These are phyloP conservation scores for Candida suzukii DNA, from an alignment of 805 yeast species.

Conservation along the genomic window DNA sequence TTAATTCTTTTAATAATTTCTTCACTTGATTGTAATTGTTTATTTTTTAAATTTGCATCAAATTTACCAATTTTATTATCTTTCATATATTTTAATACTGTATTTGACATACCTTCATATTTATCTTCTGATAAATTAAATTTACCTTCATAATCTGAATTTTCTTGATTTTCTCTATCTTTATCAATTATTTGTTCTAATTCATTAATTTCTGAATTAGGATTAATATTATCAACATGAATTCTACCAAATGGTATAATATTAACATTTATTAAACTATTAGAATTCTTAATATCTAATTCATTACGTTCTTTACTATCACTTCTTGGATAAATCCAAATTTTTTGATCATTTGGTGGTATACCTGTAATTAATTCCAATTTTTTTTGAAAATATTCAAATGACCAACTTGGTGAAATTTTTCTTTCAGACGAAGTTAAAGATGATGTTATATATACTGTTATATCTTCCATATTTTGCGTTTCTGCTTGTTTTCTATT, in stretches of 20 bases:
- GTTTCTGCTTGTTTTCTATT: too few species aligned
- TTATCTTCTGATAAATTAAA: constrained; percentile 50
- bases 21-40: constrained; percentile 25
- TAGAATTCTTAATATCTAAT: constrained; percentile 7
- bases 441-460: constrained; percentile 53
- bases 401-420: constrained; percentile 54
- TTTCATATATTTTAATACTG: constrained; percentile 76
- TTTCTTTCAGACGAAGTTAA: constrained; percentile 66
- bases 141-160: constrained; percentile 26
- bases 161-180: constrained; percentile 11
- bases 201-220: constrained; percentile 37
- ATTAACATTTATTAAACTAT: constrained; percentile 9
- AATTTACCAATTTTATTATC: constrained; percentile 65
- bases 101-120: constrained; percentile 50
- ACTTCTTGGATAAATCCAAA: constrained; percentile 37
- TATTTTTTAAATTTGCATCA: constrained; percentile 33
- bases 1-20: constrained; percentile 19
- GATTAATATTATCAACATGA: constrained; percentile 52
- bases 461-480: constrained; percentile 20
- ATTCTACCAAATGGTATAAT: constrained; percentile 39
- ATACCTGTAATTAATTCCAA: constrained; percentile 73
- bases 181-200: constrained; percentile 14
- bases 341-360: constrained; percentile 46
- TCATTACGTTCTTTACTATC: constrained; percentile 29
- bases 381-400: constrained; percentile 42